Evolutionary conservation across 2,329 filamentous ascomycete species (phyloP), one percentile per base, ranked within the genome.

Genomic region (Diaporthe sp.): DNA sequence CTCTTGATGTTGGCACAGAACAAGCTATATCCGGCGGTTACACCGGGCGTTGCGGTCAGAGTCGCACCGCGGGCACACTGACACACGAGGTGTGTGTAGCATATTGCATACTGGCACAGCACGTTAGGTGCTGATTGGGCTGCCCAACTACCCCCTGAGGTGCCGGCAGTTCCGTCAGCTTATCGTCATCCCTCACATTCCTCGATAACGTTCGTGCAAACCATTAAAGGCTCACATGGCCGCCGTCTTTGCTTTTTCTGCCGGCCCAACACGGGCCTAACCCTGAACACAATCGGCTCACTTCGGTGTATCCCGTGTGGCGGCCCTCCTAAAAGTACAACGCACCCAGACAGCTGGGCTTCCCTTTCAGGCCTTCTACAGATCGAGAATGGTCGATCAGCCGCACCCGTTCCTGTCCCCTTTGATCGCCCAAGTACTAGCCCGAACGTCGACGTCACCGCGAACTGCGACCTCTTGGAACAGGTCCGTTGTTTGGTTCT

Each of bases 171-270:
- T 55, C 49, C 65, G 65, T 69, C 65, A 69, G 65, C 49, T 55
- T 69, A 55, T 39, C 49, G 65, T 69, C 65, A 69, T 51, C 34
- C 17, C 65, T 39, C 58, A n/a, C 62, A 55, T 69, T 55, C 65
- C 65, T 69, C n/a, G 49, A 55, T 69, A 55, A 55, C 49, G 65
- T 55, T 55, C 34, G 46, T 28, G 34, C 65, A 69, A 69, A 69
- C 65, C 65, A 69, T 69, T 55, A 69, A 69, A 55, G 65, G 65
- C 65, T 69, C 65, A 69, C 65, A 69, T 69, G 65, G 49, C 65
- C 65, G 65, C 49, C 5, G 34, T 69, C 65, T 69, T 69, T 69
- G 49, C 65, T 69, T 69, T 69, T 69, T 69, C 65, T 13, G 51
- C 31, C 46, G 22, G 28, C 31, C 44, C 65, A 39, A 69, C 13